Evolutionary conservation across 768 basidiomycete species (phyloP).

Genomic region (Mrakia gelida): DNA sequence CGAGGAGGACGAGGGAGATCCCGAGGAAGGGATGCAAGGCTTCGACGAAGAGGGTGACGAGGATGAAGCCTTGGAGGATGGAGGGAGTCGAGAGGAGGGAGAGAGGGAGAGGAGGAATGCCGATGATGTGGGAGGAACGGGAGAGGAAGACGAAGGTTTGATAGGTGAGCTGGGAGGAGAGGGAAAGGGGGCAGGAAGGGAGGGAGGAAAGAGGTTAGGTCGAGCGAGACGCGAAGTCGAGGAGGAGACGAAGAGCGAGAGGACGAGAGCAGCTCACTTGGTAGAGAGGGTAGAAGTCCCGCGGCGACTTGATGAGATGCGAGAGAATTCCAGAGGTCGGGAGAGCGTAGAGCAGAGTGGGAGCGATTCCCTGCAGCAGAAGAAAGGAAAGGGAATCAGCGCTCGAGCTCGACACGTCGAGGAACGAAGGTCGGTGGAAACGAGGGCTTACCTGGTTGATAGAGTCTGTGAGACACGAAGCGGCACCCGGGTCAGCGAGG

Average conservation of each 20-base stretch:
- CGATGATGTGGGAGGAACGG: constrained; percentile 81
- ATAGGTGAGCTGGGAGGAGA: constrained; percentile 32
- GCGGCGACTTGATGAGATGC: constrained; percentile 71
- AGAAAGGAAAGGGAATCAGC: constrained; percentile 8
- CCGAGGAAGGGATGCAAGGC: constrained; percentile 46
- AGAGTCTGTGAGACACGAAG: constrained; percentile 48
- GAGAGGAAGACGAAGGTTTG: constrained; percentile 85
- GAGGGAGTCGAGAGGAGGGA: constrained; percentile 69
- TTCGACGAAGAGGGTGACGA: constrained; percentile 45
- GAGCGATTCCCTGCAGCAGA: constrained; percentile 75
- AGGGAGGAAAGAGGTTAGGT: background rate
- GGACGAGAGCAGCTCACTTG: constrained; percentile 54
- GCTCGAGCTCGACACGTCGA: background rate
- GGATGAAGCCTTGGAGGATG: constrained; percentile 63
- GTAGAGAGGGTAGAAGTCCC: constrained; percentile 95
- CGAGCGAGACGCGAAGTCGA: constrained; percentile 49
- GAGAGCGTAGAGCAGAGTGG: constrained; percentile 82
- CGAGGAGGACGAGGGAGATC: constrained; percentile 61
- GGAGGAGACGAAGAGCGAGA: constrained; percentile 60
- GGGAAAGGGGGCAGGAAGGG: background rate
- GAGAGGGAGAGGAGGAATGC: constrained; percentile 70
- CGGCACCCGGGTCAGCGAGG: no score
- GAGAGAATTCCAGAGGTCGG: constrained; percentile 64
- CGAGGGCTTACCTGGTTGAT: constrained; percentile 66
- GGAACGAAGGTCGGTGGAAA: background rate